phyloP scores from a whole-genome alignment of 2,329 filamentous ascomycete species.

The Seiridium cupressi region DNA sequence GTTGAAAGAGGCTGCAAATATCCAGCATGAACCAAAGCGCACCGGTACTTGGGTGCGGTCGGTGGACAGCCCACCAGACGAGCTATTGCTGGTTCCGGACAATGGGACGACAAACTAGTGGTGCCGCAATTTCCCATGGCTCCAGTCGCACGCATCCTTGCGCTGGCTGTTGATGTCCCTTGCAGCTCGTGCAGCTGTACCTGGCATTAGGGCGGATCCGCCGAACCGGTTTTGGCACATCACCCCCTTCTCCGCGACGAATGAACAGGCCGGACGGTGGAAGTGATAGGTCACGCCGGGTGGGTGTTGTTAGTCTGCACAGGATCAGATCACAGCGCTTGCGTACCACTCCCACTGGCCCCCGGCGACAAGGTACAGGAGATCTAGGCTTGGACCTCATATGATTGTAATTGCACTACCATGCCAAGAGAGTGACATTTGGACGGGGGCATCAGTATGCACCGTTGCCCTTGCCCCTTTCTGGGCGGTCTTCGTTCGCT shows the following conservation, averaged over 20 bases:
- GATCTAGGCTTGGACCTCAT: background rate
- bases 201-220: slow-evolving; percentile 8
- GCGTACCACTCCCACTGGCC: too few relatives aligned
- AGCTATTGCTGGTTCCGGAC: slow-evolving; percentile 10
- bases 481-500: background rate
- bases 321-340: background rate
- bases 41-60: background rate
- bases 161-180: background rate
- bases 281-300: background rate
- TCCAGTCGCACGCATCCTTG: background rate
- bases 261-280: background rate
- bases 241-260: background rate
- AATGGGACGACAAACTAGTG: slow-evolving; percentile 8
- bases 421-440: background rate
- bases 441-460: background rate
- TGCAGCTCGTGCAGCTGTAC: slow-evolving; percentile 10
- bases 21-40: too few relatives aligned
- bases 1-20: too few relatives aligned
- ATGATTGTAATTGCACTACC: background rate
- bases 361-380: too few relatives aligned
- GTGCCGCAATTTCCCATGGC: slow-evolving; percentile 10
- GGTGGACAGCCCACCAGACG: background rate
- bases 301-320: background rate
- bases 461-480: slow-evolving; percentile 5
- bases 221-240: background rate